phyloP scores from a whole-genome alignment of 306 rosid genomes.

The Malus domestica region DNA sequence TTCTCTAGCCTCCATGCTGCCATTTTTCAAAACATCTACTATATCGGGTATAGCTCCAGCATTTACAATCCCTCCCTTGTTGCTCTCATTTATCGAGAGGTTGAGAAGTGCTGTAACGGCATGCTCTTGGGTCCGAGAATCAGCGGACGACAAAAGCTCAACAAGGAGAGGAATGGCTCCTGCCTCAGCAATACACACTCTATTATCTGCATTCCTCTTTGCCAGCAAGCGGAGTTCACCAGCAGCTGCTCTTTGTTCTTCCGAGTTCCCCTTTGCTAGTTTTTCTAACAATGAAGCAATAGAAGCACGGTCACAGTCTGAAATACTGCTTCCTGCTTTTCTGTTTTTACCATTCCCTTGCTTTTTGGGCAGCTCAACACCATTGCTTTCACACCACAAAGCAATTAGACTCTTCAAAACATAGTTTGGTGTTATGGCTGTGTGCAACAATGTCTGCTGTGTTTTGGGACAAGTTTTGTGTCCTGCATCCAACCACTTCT shows the following conservation, averaged over 20 bases:
- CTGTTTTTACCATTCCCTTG: slow-evolving; percentile 62
- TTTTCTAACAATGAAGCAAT: slow-evolving; percentile 50
- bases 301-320: slow-evolving; percentile 75
- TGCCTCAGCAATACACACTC: slow-evolving; percentile 95
- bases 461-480: slow-evolving; percentile 94
- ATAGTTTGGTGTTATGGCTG: slow-evolving; percentile 94
- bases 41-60: slow-evolving; percentile 93
- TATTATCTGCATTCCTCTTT: slow-evolving; percentile 84
- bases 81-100: slow-evolving; percentile 80
- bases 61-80: slow-evolving; percentile 83
- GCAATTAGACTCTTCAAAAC: slow-evolving; percentile 91
- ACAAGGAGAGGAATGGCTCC: slow-evolving; percentile 97
- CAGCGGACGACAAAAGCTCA: slow-evolving; percentile 63
- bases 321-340: slow-evolving; percentile 58
- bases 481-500: slow-evolving; percentile 97
- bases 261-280: slow-evolving; percentile 53
- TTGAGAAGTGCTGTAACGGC: slow-evolving; percentile 97
- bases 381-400: slow-evolving; percentile 97
- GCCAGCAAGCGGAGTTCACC: slow-evolving; percentile 96
- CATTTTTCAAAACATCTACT: slow-evolving; percentile 82
- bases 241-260: slow-evolving; percentile 85
- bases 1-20: slow-evolving; percentile 98
- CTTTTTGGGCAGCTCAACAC: slow-evolving; percentile 77
- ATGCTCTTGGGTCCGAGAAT: slow-evolving; percentile 88
- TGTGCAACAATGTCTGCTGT: slow-evolving; percentile 75